Percentiles rank a stretch among this genome's conserved stretches.
These are phyloP conservation scores for Pseudocercospora fuligena DNA, from an alignment of 2,329 filamentous ascomycete species.

Conservation along the genomic window DNA sequence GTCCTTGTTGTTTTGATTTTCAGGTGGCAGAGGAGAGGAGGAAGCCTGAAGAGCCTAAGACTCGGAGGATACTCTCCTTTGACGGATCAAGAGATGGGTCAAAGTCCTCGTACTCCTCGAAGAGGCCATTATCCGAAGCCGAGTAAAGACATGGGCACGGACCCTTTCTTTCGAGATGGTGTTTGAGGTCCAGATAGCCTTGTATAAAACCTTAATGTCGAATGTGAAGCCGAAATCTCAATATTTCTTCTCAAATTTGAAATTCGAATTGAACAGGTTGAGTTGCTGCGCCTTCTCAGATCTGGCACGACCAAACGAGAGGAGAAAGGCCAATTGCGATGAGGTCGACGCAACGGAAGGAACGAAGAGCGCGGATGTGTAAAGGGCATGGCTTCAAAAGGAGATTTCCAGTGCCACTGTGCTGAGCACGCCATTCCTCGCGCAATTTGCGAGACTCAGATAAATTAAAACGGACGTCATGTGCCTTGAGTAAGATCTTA, in stretches of 20 bases:
- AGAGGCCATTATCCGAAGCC: slow-evolving; percentile 4
- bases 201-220: neutral
- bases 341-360: no score
- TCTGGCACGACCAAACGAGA: no score
- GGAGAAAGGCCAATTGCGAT: no score
- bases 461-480: no score
- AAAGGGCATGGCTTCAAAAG: no score
- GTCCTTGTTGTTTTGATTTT: slow-evolving; percentile 11
- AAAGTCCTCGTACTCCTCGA: neutral
- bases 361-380: no score
- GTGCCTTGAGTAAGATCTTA: no score
- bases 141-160: neutral
- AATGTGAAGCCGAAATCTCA: neutral
- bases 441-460: no score
- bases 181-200: neutral
- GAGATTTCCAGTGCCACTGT: no score
- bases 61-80: slow-evolving; percentile 1
- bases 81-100: neutral
- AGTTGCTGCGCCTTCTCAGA: no score
- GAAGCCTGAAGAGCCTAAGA: neutral
- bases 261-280: no score
- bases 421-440: no score
- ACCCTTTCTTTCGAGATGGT: neutral
- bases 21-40: slow-evolving; percentile 4
- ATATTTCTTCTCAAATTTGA: neutral